These are phyloP conservation scores for Zanthoxylum bungeanum DNA, from an alignment of 345 rosid genomes.

Conservation along the genomic window DNA sequence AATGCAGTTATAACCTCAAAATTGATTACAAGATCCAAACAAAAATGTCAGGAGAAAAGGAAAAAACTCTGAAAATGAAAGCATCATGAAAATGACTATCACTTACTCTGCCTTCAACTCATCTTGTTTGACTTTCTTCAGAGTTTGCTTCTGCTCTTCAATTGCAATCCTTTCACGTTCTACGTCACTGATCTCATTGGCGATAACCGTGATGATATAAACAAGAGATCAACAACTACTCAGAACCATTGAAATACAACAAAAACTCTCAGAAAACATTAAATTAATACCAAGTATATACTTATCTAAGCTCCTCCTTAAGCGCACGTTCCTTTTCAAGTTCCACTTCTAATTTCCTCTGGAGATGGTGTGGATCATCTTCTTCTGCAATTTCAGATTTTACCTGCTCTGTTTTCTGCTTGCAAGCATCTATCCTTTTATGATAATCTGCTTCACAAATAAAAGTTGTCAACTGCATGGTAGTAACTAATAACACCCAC, in stretches of 20 bases:
- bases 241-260: slow-evolving; percentile 4
- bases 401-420: slow-evolving; percentile 65
- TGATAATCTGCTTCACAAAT: slow-evolving; percentile 39
- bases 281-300: slow-evolving; percentile 16
- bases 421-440: slow-evolving; percentile 53
- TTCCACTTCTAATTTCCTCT: slow-evolving; percentile 57
- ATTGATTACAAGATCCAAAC: background rate
- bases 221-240: slow-evolving; percentile 9
- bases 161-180: slow-evolving; percentile 41
- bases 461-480: background rate
- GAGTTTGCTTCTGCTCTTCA: slow-evolving; percentile 40
- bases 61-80: background rate
- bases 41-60: background rate
- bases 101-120: slow-evolving; percentile 62
- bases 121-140: slow-evolving; percentile 50
- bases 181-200: slow-evolving; percentile 45
- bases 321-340: slow-evolving; percentile 43
- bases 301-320: slow-evolving; percentile 72
- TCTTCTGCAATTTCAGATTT: slow-evolving; percentile 36
- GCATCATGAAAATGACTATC: background rate
- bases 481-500: background rate
- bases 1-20: background rate
- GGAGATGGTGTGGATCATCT: slow-evolving; percentile 47
- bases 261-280: background rate
- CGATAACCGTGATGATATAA: slow-evolving; percentile 42